phyloP scores from a whole-genome alignment of 2,329 filamentous ascomycete species.

The Verticillium tricorpus region DNA sequence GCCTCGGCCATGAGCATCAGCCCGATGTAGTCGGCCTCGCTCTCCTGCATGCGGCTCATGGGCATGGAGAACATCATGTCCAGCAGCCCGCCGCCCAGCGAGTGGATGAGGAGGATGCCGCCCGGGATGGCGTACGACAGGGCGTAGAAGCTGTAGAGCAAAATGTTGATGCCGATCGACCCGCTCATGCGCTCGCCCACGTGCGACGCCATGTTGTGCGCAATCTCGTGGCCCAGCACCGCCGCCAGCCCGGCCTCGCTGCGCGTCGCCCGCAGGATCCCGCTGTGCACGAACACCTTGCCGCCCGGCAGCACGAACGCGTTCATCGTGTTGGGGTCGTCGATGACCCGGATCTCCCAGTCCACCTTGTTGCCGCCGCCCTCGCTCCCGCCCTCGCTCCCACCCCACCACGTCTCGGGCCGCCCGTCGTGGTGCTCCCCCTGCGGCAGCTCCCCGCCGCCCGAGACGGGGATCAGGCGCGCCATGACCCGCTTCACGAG shows the following conservation, averaged over 20 bases:
- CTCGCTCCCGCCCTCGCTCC: background rate
- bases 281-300: conserved; percentile 76
- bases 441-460: conserved; percentile 40
- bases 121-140: conserved; percentile 40
- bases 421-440: background rate
- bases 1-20: conserved; percentile 79
- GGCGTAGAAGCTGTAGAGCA: conserved; percentile 45
- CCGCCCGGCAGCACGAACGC: conserved; percentile 76
- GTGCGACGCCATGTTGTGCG: conserved; percentile 69
- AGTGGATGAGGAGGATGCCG: conserved; percentile 34
- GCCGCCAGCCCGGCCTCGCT: conserved; percentile 68
- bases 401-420: background rate
- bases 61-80: conserved; percentile 63
- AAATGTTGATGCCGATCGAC: conserved; percentile 46
- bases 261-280: conserved; percentile 62
- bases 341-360: conserved; percentile 74
- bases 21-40: conserved; percentile 76
- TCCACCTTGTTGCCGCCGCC: conserved; percentile 17
- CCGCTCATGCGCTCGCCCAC: conserved; percentile 58
- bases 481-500: conserved; percentile 61
- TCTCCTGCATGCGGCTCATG: conserved; percentile 67
- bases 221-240: conserved; percentile 75
- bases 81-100: conserved; percentile 43
- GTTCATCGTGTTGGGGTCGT: conserved; percentile 59
- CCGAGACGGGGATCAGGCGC: conserved; percentile 62